Evolutionary conservation across 164 flowering plant genomes (phyloP), one percentile per base, ranked within the genome.

Genomic region (Tetracentron sinense): DNA sequence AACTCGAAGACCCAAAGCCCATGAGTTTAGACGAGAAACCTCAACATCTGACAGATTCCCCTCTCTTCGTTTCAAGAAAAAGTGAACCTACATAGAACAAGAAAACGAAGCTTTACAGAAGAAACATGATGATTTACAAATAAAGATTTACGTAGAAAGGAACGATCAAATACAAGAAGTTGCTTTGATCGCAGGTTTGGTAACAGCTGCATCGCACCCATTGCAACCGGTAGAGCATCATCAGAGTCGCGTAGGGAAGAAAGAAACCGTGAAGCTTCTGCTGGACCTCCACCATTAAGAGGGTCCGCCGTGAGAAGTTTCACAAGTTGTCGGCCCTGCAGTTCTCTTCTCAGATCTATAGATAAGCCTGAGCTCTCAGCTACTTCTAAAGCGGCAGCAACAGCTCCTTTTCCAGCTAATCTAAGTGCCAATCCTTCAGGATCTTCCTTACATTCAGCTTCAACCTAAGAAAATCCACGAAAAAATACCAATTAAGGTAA

Each of bases 1-100:
- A 64, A 95, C 97, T 69, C 91, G 93, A 63, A 95, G 97, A 53
- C 99, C 99, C 69, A 95, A 75, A 20, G 99, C 99, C 99, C 99
- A 95, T 46, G 88, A 82, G 73, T 87, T 92, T 50, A 95, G 87
- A 63, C 97, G 79, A 11, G 91, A 78, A 59, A 95, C 86, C 73
- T 90, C 97, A 54, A 54, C 78, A 56, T 90, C 96, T 19, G 97
- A 85, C 48, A 95, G 75, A 76, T 90, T 95, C 42, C 94, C 88
- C 63, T 82, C 94, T 77, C 83, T 82, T 69, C 97, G 79, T 77
- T 90, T 95, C 67, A 95, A 79, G 80, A 95, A 95, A 79, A 95
- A 95, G 77, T 95, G 99, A 78, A 95, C 99, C 99, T 95, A 67
- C 71, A 79, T 22, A 63, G 26, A 64, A 52, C 19, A 65, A 49